Evolutionary conservation across 2,329 filamentous ascomycete species (phyloP).

Genomic region (Stylonectria norvegica): DNA sequence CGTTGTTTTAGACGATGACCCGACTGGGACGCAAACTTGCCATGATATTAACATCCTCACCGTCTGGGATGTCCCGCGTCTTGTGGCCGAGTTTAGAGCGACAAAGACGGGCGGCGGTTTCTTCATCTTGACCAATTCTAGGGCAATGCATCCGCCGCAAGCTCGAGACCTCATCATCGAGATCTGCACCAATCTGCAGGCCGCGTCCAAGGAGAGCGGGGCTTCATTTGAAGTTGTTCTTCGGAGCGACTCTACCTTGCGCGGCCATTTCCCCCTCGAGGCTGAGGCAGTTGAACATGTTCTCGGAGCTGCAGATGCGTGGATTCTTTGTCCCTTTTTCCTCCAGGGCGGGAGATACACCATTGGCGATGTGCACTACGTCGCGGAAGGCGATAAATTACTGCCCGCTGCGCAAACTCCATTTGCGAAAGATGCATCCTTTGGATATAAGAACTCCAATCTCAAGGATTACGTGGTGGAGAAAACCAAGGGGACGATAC

Average conservation of each 20-base stretch:
- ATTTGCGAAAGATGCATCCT: constrained; percentile 56
- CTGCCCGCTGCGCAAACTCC: constrained; percentile 48
- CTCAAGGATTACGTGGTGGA: constrained; percentile 46
- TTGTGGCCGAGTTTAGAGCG: constrained; percentile 42
- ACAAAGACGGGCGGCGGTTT: constrained; percentile 43
- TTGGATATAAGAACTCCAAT: constrained; percentile 54
- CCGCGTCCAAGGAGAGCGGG: constrained; percentile 38
- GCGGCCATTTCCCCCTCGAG: constrained; percentile 56
- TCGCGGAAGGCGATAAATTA: constrained; percentile 44
- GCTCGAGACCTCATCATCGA: constrained; percentile 46
- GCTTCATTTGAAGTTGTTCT: constrained; percentile 53
- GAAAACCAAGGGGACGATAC: constrained; percentile 45
- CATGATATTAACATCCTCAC: constrained; percentile 54
- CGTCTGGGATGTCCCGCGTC: constrained; percentile 46
- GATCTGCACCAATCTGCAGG: constrained; percentile 48
- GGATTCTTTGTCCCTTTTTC: constrained; percentile 58
- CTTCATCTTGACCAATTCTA: constrained; percentile 59
- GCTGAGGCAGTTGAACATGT: constrained; percentile 49
- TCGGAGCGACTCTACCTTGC: constrained; percentile 53
- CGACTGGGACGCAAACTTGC: constrained; percentile 61
- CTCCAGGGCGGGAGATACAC: constrained; percentile 56
- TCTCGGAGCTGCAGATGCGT: constrained; percentile 48
- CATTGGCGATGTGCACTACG: constrained; percentile 56
- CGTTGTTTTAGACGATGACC: constrained; percentile 52
- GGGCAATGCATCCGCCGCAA: constrained; percentile 48